Percentiles rank a stretch among this genome's conserved stretches.
Evolutionary conservation across 1,139 yeast genomes (phyloP).

Genomic region (Protomyces inouyei): DNA sequence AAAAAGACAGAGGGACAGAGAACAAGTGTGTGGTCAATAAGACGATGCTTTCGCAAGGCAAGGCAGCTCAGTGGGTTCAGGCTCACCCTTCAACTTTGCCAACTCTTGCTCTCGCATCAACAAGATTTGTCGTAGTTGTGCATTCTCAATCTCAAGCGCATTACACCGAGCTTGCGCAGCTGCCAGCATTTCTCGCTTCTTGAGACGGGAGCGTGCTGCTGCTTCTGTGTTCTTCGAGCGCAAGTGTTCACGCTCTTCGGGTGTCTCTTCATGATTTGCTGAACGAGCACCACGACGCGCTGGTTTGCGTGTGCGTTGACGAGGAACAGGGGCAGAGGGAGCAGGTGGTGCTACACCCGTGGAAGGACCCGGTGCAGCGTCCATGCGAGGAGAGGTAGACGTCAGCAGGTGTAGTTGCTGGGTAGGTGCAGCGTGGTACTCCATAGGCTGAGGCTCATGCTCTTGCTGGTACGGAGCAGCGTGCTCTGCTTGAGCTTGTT

Average conservation of each 20-base stretch:
- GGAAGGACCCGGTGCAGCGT: too few relatives aligned
- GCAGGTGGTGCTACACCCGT: too few relatives aligned
- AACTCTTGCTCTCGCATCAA: neutral
- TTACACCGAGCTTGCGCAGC: neutral
- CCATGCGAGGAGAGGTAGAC: too few relatives aligned
- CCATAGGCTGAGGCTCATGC: too few relatives aligned
- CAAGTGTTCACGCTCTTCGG: conserved; percentile 48
- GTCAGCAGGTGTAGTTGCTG: too few relatives aligned
- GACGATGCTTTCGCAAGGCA: neutral
- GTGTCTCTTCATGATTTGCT: conserved; percentile 42
- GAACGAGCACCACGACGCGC: neutral
- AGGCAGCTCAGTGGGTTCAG: neutral
- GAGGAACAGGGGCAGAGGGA: too few relatives aligned
- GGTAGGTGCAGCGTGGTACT: too few relatives aligned
- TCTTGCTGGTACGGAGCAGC: too few relatives aligned
- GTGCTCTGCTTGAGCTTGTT: too few relatives aligned
- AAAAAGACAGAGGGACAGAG: too few relatives aligned
- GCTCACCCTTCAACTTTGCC: neutral
- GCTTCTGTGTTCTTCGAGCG: conserved; percentile 97
- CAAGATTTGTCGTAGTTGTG: neutral
- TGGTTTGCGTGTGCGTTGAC: too few relatives aligned
- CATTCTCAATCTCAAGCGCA: conserved; percentile 62
- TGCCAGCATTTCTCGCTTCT: conserved; percentile 52
- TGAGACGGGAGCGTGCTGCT: conserved; percentile 90
- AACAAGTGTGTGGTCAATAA: too few relatives aligned